Evolutionary conservation across 305 asterid species (phyloP).

Genomic region (Fraxinus nigra): DNA sequence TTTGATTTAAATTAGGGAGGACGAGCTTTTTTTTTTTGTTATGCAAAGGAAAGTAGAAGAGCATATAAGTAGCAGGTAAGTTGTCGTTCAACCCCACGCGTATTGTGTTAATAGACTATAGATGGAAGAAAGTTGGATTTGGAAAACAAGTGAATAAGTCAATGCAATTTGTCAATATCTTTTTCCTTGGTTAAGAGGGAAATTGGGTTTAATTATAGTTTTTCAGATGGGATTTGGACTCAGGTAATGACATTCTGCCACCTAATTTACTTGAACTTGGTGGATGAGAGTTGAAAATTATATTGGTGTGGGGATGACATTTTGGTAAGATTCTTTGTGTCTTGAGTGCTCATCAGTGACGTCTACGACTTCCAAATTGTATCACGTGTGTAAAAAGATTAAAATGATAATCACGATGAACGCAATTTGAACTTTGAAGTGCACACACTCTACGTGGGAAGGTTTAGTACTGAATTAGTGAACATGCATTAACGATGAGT

Average conservation of each 20-base stretch:
- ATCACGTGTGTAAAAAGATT: background rate
- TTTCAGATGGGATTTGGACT: background rate
- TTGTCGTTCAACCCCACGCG: background rate
- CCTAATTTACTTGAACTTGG: background rate
- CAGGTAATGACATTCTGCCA: background rate
- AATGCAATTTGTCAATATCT: background rate
- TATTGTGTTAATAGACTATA: background rate
- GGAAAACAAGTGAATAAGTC: background rate
- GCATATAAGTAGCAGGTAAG: background rate
- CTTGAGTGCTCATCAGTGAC: background rate
- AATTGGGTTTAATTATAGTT: background rate
- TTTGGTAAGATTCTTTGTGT: background rate
- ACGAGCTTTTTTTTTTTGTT: background rate
- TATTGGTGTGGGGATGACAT: background rate
- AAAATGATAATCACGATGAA: background rate
- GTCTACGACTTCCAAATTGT: background rate
- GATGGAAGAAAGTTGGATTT: constrained; percentile 1
- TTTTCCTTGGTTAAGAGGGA: background rate
- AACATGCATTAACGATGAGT: background rate
- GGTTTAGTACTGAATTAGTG: background rate
- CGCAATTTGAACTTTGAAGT: background rate
- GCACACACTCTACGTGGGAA: background rate
- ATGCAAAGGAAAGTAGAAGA: background rate
- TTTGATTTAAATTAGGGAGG: background rate
- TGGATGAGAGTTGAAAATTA: background rate